Evolutionary conservation across 2,329 filamentous ascomycete genomes (phyloP), one percentile per base, ranked within the genome.

Genomic region (Alternaria postmessia): DNA sequence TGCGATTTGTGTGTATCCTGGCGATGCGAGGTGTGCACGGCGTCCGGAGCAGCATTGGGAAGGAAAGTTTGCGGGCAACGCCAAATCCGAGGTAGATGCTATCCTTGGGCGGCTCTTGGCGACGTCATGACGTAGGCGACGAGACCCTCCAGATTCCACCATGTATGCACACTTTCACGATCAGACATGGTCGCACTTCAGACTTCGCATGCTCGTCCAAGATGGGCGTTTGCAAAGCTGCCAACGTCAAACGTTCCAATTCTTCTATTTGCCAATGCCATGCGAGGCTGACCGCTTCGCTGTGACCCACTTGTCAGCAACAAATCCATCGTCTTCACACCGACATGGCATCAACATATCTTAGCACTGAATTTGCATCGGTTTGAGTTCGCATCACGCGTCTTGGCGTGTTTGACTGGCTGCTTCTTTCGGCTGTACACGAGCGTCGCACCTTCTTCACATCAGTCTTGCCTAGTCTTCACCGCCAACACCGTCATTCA

Each of bases 41-140:
- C 39, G 64, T 64, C 58, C 57, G 55, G 52, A 62, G 46, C 57
- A 63, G 63, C 69, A 75, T 73, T 64, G 64, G 32, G 47, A 51
- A 28, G 39, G 39, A 52, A 57, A 46, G 38, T 30, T 30, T 51
- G 49, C 24, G 11, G 22, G 36, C n/a, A 30, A 34, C 52, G 46
- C 32, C 34, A 18, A 42, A 51, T 24, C 47, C 41, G 34, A 36
- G 16, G 41, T 38, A 36, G 41, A 51, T 55, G 34, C 46, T 49
- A 36, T 49, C 14, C 14, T 43, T 28, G 46, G 28, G 18, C 9
- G 14, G 32, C 14, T 62, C 59, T 62, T 62, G 59, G 59, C 59
- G 32, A 22, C 6, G 36, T 44, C 8, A 47, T 62, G 59, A 59
- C 55, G 51, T 55, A 34, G 38, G 34, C 22, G 24, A 55, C 36